Evolutionary conservation across 2,329 filamentous ascomycete genomes (phyloP), one percentile per base, ranked within the genome.

Genomic region (Pseudocercospora eumusae): DNA sequence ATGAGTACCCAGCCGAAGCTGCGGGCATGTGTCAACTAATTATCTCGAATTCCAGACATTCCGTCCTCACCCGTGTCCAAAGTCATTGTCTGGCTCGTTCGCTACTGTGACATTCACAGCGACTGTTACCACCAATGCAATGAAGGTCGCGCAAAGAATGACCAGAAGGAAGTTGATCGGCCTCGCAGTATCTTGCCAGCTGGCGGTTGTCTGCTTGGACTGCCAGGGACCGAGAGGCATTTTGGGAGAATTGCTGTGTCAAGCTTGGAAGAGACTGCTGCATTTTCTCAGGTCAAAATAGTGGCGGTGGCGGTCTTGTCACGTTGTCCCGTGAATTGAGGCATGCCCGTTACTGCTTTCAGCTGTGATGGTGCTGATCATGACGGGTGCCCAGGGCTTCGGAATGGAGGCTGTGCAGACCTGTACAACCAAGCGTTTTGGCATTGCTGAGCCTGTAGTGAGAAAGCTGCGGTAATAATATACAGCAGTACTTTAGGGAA

Each of bases 141-240:
- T 42, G 2, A 56, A 8, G 9, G 53, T 28, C 20, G 53, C 53
- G n/a, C 28, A 5, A 1, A 56, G 20, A 9, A 42, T 15, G 20
- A 23, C 36, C 5, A 40, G 15, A 18, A 56, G 53, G 23, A 56
- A 56, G 4, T 23, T 20, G 10, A 56, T 56, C 4, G 53, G 53
- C 20, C 20, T 20, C 9, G 53, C 11, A n/a, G 31, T 56, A 11
- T 56, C 36, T 7, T 56, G 31, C 53, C 33, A 56, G 53, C 33
- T 56, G 20, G 53, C 53, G 15, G 36, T 21, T 23, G 53, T 56
- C 20, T 44, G 28, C 20, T 44, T 56, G 31, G 28, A 40, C 10
- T 56, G 53, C 53, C 53, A 56, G 13, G 28, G 42, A 21, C 18
- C 27, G 28, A 56, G 53, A 56, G 28, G 20, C 53, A 56, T 56